These are phyloP conservation scores for Mikania micrantha DNA, from an alignment of 129 eudicot genomes.

Conservation along the genomic window DNA sequence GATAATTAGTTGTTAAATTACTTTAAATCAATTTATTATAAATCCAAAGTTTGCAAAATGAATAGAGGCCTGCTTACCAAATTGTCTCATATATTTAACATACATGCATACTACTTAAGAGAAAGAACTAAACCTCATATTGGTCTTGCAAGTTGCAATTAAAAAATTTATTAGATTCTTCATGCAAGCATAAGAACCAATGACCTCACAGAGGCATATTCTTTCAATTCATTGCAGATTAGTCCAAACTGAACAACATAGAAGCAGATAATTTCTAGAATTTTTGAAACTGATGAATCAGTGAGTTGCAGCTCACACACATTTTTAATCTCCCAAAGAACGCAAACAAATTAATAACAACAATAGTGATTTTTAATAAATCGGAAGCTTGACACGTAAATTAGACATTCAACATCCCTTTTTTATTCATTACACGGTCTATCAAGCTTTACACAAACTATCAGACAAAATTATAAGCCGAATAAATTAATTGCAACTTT, in stretches of 20 bases:
- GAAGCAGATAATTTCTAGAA: slow-evolving; percentile 1
- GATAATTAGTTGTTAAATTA: background rate
- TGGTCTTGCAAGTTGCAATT: background rate
- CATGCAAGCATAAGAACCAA: background rate
- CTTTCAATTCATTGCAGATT: background rate
- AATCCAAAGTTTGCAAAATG: background rate
- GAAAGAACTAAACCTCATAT: background rate
- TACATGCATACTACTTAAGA: background rate
- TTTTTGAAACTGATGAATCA: background rate
- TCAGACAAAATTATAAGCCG: background rate
- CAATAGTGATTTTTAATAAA: background rate
- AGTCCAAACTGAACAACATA: background rate
- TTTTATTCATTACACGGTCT: slow-evolving; percentile 4
- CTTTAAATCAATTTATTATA: background rate
- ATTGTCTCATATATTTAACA: background rate
- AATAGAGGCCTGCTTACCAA: background rate
- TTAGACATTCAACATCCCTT: slow-evolving; percentile 3
- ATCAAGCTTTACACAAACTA: background rate
- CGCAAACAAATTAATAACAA: background rate
- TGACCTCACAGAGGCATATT: background rate
- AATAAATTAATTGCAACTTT: background rate
- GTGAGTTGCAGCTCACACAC: background rate
- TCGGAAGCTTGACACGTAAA: background rate
- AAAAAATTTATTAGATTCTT: background rate
- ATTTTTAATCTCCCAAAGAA: no score